These are phyloP conservation scores for Vanrija sp. DNA, from an alignment of 1,284 basidiomycete species.

Conservation along the genomic window DNA sequence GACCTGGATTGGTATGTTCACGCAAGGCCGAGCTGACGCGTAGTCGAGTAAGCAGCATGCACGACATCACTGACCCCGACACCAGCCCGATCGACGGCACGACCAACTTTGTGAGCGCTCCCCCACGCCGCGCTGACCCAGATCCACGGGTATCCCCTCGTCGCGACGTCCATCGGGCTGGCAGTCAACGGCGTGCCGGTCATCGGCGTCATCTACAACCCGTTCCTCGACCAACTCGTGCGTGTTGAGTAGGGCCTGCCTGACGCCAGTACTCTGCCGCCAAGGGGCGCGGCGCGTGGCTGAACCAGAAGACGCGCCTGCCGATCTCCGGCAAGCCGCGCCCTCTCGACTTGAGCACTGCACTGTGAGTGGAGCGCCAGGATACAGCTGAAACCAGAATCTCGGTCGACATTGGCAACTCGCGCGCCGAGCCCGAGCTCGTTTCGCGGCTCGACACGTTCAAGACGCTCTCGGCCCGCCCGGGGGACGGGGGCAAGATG, in stretches of 20 bases:
- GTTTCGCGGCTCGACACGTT: not conserved
- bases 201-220: conserved; percentile 89
- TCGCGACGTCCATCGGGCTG: conserved; percentile 84
- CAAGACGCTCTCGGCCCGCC: not conserved
- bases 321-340: conserved; percentile 71
- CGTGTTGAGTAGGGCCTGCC: conserved; percentile 18
- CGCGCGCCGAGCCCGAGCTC: not conserved
- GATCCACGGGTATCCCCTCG: conserved; percentile 65
- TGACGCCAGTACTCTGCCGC: conserved; percentile 63
- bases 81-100: conserved; percentile 53
- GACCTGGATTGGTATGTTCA: conserved; percentile 63
- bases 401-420: conserved; percentile 14
- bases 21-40: conserved; percentile 48
- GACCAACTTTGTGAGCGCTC: conserved; percentile 78
- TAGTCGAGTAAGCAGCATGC: not conserved
- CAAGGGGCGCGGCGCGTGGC: conserved; percentile 71
- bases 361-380: too few relatives aligned
- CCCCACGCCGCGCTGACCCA: not conserved
- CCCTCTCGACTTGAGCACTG: conserved; percentile 52
- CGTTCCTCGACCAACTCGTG: conserved; percentile 77
- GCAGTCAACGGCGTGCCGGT: conserved; percentile 74
- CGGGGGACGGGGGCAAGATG: conserved; percentile 6
- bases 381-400: too few relatives aligned
- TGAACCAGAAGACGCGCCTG: conserved; percentile 57
- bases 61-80: not conserved